These are phyloP conservation scores for Trypanosoma melophagium DNA, from an alignment of 208 protist species.

Conservation along the genomic window DNA sequence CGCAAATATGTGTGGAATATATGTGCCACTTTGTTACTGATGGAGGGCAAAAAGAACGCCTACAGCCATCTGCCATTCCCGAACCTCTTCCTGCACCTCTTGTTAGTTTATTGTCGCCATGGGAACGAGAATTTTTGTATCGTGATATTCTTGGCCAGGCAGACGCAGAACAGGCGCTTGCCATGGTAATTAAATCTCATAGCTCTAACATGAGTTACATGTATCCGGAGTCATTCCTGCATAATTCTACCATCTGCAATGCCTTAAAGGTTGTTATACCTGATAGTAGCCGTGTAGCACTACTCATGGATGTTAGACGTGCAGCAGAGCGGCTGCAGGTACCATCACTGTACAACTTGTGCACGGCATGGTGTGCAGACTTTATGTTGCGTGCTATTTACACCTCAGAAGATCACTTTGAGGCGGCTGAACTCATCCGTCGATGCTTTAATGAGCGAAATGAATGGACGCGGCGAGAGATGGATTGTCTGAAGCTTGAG, in stretches of 20 bases:
- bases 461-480: slow-evolving; percentile 66
- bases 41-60: background rate
- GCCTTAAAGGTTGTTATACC: slow-evolving; percentile 36
- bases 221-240: slow-evolving; percentile 39
- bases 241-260: slow-evolving; percentile 16
- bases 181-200: slow-evolving; percentile 29
- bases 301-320: slow-evolving; percentile 40
- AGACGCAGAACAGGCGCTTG: slow-evolving; percentile 24
- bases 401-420: slow-evolving; percentile 58
- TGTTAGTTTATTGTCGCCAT: slow-evolving; percentile 43
- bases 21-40: slow-evolving; percentile 29
- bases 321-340: slow-evolving; percentile 58
- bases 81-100: slow-evolving; percentile 59
- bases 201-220: slow-evolving; percentile 58
- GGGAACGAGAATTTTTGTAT: slow-evolving; percentile 73
- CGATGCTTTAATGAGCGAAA: slow-evolving; percentile 59
- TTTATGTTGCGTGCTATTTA: slow-evolving; percentile 67
- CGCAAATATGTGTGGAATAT: slow-evolving; percentile 29
- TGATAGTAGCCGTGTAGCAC: slow-evolving; percentile 35
- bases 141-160: slow-evolving; percentile 43
- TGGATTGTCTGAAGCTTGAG: slow-evolving; percentile 76
- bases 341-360: slow-evolving; percentile 50
- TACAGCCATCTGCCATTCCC: slow-evolving; percentile 35
- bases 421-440: slow-evolving; percentile 70
- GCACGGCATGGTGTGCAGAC: slow-evolving; percentile 65